Evolutionary conservation across 176 grass and related monocot genomes (phyloP).

Genomic region (Panicum miliaceum): DNA sequence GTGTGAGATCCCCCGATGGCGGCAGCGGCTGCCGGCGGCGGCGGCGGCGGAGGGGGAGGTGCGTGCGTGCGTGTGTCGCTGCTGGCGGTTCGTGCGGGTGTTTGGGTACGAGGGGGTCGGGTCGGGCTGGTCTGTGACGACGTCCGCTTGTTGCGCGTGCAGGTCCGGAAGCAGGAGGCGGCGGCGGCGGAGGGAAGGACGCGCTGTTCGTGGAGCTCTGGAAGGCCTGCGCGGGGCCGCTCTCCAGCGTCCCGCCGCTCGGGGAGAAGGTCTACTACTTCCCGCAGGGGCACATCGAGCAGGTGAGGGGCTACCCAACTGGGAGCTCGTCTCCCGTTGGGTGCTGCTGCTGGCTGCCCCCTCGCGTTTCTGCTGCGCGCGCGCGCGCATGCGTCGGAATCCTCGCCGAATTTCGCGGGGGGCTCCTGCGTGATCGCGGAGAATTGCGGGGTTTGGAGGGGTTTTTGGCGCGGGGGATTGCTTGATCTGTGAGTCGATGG

Average conservation of each 20-base stretch:
- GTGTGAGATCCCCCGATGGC: conserved; percentile 46
- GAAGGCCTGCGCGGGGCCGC: conserved; percentile 85
- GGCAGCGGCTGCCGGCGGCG: neutral
- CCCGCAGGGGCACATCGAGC: conserved; percentile 93
- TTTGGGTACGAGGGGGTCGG: neutral
- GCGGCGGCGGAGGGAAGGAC: conserved; percentile 36
- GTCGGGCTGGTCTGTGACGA: conserved; percentile 1
- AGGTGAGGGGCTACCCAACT: conserved; percentile 43
- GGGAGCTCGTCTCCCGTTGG: neutral
- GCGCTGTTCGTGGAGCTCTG: conserved; percentile 81
- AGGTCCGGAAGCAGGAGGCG: neutral
- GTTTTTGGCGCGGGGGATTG: conserved; percentile 36
- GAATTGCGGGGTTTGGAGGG: conserved; percentile 30
- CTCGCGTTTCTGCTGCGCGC: neutral
- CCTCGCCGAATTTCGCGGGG: neutral
- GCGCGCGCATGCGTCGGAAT: neutral
- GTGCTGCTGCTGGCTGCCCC: neutral
- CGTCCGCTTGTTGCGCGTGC: neutral
- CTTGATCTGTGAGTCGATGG: neutral
- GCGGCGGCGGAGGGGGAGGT: neutral
- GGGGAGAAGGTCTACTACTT: conserved; percentile 85
- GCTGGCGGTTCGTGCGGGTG: neutral
- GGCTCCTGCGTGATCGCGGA: neutral
- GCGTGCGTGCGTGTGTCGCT: neutral
- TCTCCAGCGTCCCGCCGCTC: conserved; percentile 66